Evolutionary conservation across 495 filamentous ascomycete species (phyloP), one percentile per base, ranked within the genome.

Genomic region (Hypoxylon cercidicola): DNA sequence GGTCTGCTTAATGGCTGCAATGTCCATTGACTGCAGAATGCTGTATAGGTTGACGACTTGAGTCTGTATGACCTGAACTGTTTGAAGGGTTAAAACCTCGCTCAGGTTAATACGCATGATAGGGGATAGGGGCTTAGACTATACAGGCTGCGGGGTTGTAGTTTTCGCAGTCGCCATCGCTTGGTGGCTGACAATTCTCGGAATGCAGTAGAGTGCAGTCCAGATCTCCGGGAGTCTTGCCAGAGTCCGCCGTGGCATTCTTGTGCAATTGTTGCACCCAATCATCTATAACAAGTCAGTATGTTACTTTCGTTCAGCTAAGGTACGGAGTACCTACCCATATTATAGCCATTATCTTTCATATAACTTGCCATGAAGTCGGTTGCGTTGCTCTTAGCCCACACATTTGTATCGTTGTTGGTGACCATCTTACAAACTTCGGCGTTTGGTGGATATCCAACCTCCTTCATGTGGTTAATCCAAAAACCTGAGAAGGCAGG

Each of bases 41-140:
- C 47, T 50, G 47, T 50, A 50, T 10, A 50, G 28, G 10, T 50
- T 50, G n/a, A 50, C 47, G 1, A 35, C 47, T 13, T 50, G 28
- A 19, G 28, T 34, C 12, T 50, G 47, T 34, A 50, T 37, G 12
- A 50, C 15, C 16, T 37, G 28, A 8, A 50, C 47, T 50, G 28
- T 35, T 34, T 20, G 6, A 19, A 19, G 12, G 1, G 30, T 50
- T 34, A 50, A 13, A n/a, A 35, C 4, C 7, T 8, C 18, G 25
- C 28, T 20, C 13, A 20, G 8, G 4, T 5, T 25, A 20, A 19
- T 16, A 16, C 19, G 21, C 25, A 41, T 1, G 8, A 6, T 41
- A 15, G 11, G 35, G n/a, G 1, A 34, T 49, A 35, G n/a, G 47
- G 47, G 18, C n/a, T 35, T 18, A 9, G 18, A 13, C 3, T 28